phyloP scores from a whole-genome alignment of 2,329 filamentous ascomycete genomes.

The Verticillium isaacii region DNA sequence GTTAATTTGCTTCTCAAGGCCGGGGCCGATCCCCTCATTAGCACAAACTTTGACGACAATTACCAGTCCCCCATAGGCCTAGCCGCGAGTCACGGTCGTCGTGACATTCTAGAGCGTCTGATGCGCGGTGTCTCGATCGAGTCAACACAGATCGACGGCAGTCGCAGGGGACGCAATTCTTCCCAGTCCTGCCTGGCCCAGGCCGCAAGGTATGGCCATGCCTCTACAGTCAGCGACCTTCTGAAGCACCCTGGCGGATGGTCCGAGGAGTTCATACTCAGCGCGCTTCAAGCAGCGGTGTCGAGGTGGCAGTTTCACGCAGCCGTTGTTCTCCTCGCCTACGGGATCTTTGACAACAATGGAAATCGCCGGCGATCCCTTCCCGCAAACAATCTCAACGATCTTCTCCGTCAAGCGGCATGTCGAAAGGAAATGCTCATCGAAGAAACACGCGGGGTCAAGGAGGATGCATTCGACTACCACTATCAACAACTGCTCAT shows the following conservation, averaged over 20 bases:
- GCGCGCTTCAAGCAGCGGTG: constrained; percentile 10
- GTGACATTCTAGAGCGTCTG: background rate
- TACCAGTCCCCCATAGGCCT: background rate
- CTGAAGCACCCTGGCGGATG: constrained; percentile 12
- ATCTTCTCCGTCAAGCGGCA: background rate
- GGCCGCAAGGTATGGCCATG: constrained; percentile 11
- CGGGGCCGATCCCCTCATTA: constrained; percentile 15
- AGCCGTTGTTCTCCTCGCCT: constrained; percentile 4
- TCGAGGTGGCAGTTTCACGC: constrained; percentile 11
- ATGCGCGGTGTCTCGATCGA: background rate
- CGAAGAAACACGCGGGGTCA: background rate
- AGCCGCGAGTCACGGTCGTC: background rate
- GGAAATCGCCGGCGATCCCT: background rate
- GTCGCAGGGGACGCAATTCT: background rate
- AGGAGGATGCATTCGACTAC: constrained; percentile 8
- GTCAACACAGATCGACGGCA: background rate
- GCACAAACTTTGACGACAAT: background rate
- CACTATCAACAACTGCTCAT: constrained; percentile 14
- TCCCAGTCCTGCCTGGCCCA: constrained; percentile 4
- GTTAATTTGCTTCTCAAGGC: constrained; percentile 17
- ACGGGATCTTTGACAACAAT: background rate
- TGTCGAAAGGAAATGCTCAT: background rate
- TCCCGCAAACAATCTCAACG: constrained; percentile 1
- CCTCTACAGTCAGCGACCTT: constrained; percentile 11
- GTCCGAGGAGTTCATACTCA: constrained; percentile 2